Base-by-base conservation (phyloP, 176 grass and related monocot genomes). In the Carex pumila region DNA sequence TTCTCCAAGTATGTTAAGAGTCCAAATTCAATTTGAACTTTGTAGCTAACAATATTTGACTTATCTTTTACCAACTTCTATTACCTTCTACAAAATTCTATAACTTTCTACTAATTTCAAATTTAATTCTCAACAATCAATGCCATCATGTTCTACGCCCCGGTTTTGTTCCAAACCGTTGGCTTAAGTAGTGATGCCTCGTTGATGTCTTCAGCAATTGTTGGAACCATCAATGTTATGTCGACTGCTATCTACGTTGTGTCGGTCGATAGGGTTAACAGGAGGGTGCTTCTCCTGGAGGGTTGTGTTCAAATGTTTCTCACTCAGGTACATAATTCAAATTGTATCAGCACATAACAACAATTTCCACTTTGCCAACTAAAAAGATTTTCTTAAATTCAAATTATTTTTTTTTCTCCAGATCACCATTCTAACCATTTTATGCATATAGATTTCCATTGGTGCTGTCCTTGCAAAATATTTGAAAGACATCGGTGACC, bases 131-230 rank as follows among this genome's bases (percentile, higher is more conserved):
- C n/a, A n/a, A n/a, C n/a, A n/a, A 94, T 94, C 74, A 94, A 91
- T 65, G 92, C 92, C 30, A 84, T 91, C 80, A 91, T 94, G 92
- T 91, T 94, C 79, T 94, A 94, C 53, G 89, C 90, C 4, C 92
- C 92, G 0, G 92, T 94, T 2, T 84, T 94, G 18, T 94, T 94
- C 80, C 90, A 91, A 67, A 94, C 92, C 17, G 89, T 94, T 75
- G 92, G 92, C 0, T 85, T 94, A 69, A 65, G 31, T 34, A 83
- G 34, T n/a, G 80, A 88, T 61, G 85, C 45, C 12, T 88, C 92
- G 0, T 86, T 94, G 3, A 84, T 91, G 8, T 94, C 90, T 1
- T 85, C 90, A 3, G 89, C 87, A 5, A 83, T 94, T 11, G 89
- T 86, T 11, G 92, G 90, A 70, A 13, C 65, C 3, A 88, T 91